Evolutionary conservation across 495 filamentous ascomycete species (phyloP), one percentile per base, ranked within the genome.

Genomic region (Annulohypoxylon moriforme): DNA sequence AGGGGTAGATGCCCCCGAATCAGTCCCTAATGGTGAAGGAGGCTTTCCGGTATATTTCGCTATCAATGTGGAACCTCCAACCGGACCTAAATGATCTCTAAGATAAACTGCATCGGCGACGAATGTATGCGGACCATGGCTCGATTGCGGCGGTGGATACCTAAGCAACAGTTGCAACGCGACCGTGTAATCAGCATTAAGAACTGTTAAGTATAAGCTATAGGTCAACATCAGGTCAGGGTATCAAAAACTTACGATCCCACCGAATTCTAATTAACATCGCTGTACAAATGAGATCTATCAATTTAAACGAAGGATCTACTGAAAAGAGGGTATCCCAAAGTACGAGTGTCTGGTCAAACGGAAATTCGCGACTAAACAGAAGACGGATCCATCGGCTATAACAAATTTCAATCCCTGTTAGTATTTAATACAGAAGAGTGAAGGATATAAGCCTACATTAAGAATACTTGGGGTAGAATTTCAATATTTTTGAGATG

Each of bases 281-380:
- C 7, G 94, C 90, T 63, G 97, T 89, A 74, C 94, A 98, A 20
- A 97, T 90, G 52, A 94, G 85, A 71, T 98, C 93, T 65, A 98
- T 88, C 27, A 98, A 81, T 53, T 93, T 89, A 50, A 96, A 81
- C n/a, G 85, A 84, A 42, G 96, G 85, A 67, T 97, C 94, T 75
- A 96, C 89, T 0, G 96, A 93, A 76, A 99, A 97, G 3, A 99
- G 81, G 3, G 89, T 82, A 82, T 99, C 96, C 96, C 96, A 99
- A 61, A 98, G 86, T 42, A 86, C 77, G 4, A 99, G 85, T 52
- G 94, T 83, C 72, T 96, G 89, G 36, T 96, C 89, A 61, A 97
- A 96, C 0, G 91, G 87, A 66, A 98, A 98, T 81, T 98, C 96
- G 57, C 96, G 87, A 44, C 95, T 93, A 76, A 98, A 99, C 0